A percentile compares a stretch with the other conserved stretches of the same genome.
phyloP scores from a whole-genome alignment of 2,329 filamentous ascomycete genomes.

The Trichoderma guizhouense region DNA sequence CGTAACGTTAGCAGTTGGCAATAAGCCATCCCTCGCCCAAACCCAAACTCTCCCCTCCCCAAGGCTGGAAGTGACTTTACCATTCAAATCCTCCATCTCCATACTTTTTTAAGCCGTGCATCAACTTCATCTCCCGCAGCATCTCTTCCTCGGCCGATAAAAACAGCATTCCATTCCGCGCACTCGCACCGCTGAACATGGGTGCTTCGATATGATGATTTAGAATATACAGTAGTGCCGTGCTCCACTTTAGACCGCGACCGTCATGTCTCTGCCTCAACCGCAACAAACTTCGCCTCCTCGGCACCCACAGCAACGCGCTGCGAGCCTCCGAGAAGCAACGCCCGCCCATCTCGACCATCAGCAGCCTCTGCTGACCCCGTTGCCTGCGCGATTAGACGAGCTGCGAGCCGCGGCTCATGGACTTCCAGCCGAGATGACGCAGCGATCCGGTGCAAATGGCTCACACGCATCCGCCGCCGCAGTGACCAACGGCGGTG shows the following conservation, averaged over 20 bases:
- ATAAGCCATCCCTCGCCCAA: background rate
- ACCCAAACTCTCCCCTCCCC: background rate
- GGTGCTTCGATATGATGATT: constrained; percentile 15
- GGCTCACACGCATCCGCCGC: constrained; percentile 30
- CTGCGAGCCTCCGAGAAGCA: constrained; percentile 27
- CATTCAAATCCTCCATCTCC: background rate
- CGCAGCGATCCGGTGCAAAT: constrained; percentile 33
- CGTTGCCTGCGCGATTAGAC: constrained; percentile 26
- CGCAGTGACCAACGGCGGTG: constrained; percentile 31
- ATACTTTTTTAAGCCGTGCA: background rate
- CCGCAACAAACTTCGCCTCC: constrained; percentile 19
- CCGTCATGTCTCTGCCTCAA: constrained; percentile 17
- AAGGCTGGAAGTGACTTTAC: background rate
- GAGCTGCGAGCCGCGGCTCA: constrained; percentile 22
- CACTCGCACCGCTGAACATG: background rate
- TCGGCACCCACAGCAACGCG: constrained; percentile 22
- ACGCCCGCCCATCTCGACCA: constrained; percentile 7
- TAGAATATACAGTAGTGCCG: constrained; percentile 10
- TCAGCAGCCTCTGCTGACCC: constrained; percentile 21
- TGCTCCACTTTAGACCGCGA: constrained; percentile 19
- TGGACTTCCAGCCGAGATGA: constrained; percentile 31
- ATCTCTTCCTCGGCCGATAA: background rate
- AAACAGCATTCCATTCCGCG: background rate
- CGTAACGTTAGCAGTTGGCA: background rate
- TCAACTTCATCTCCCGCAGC: background rate